phyloP scores from a whole-genome alignment of 495 filamentous ascomycete species.

The Daldinia grandis region DNA sequence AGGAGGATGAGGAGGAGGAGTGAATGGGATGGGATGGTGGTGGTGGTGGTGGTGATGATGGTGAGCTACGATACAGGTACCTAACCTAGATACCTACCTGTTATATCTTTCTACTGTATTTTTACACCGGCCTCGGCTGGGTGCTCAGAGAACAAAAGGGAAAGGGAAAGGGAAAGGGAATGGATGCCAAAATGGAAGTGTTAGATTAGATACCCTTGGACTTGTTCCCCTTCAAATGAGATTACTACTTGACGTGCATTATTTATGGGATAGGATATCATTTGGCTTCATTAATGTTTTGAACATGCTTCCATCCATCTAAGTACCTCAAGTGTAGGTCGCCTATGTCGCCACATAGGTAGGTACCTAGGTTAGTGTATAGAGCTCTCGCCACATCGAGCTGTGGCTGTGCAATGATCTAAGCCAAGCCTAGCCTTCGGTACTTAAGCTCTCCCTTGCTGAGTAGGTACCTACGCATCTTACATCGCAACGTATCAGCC shows the following conservation, averaged over 20 bases:
- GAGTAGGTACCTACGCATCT: neutral
- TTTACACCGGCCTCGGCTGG: slow-evolving; percentile 12
- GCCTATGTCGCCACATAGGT: neutral
- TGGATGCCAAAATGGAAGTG: slow-evolving; percentile 5
- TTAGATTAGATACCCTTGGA: slow-evolving; percentile 16
- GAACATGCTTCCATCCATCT: no score
- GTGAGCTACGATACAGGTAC: neutral
- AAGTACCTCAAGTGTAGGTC: no score
- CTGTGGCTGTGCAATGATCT: slow-evolving; percentile 35
- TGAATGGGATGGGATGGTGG: no score
- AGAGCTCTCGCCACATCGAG: slow-evolving; percentile 21
- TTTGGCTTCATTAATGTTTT: neutral
- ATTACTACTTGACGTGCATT: neutral
- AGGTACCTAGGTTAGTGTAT: neutral
- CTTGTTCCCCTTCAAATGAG: slow-evolving; percentile 4
- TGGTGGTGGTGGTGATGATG: neutral
- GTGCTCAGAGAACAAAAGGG: neutral
- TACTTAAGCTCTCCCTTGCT: neutral
- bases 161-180: slow-evolving; percentile 4
- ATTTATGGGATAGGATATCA: neutral
- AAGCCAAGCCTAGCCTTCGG: slow-evolving; percentile 25
- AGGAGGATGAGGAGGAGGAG: slow-evolving; percentile 46
- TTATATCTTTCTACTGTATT: neutral
- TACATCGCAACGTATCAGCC: slow-evolving; percentile 23
- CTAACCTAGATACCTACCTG: neutral